Percentiles rank a stretch among this genome's conserved stretches.
Evolutionary conservation across 805 yeast species (phyloP).

Genomic region (Jamesozyma rosinii): DNA sequence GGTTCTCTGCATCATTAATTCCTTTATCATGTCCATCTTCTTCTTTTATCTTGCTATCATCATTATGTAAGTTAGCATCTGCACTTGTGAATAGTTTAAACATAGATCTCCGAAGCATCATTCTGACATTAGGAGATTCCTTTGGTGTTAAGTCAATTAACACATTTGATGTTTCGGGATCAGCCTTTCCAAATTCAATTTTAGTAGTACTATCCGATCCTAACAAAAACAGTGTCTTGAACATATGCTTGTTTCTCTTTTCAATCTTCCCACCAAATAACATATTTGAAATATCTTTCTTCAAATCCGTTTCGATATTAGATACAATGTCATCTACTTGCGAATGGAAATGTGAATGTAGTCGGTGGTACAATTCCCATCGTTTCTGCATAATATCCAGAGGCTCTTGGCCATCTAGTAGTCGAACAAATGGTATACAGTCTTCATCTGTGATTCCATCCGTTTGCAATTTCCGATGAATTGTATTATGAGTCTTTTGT

Average conservation of each 20-base stretch:
- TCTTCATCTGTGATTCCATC: conserved; percentile 2
- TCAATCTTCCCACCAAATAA: conserved; percentile 10
- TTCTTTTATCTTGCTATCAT: conserved; percentile 3
- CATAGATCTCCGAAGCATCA: conserved; percentile 31
- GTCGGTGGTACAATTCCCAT: conserved; percentile 34
- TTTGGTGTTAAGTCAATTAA: conserved; percentile 32
- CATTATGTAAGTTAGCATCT: conserved; percentile 11
- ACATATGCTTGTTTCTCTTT: conserved; percentile 3
- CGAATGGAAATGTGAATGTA: conserved; percentile 26
- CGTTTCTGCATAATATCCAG: conserved; percentile 30
- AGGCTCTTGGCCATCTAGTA: conserved; percentile 39
- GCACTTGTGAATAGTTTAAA: conserved; percentile 24
- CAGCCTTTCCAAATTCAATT: conserved; percentile 27
- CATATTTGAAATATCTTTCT: conserved; percentile 25
- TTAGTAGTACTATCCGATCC: conserved; percentile 39
- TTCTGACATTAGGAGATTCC: conserved; percentile 32
- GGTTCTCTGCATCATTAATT: not conserved
- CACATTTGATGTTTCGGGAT: conserved; percentile 14
- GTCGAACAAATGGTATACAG: conserved; percentile 34
- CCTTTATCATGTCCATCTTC: conserved; percentile 2
- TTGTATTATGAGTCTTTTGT: conserved; percentile 23
- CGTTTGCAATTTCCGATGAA: conserved; percentile 14
- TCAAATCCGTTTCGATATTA: conserved; percentile 31
- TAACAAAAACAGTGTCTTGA: conserved; percentile 34
- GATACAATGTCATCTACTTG: conserved; percentile 25